Conservation (phyloP, 768 basidiomycete genomes). For the Calocybe cyanea region DNA sequence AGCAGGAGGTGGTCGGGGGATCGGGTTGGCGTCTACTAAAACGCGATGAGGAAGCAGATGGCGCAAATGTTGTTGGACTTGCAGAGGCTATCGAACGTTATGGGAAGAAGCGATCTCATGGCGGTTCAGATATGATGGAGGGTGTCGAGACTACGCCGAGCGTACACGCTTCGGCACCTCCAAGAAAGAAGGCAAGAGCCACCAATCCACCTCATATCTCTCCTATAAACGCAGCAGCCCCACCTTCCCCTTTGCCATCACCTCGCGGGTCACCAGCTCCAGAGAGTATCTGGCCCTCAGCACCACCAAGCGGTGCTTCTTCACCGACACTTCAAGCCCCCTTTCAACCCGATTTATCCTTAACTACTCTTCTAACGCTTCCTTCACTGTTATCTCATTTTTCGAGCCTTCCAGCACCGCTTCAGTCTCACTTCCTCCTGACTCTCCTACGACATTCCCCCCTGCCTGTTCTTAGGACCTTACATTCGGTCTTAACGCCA, state of each 20-base stretch:
- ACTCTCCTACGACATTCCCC: conserved; percentile 90
- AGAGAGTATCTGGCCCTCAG: conserved; percentile 74
- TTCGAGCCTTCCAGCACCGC: conserved; percentile 66
- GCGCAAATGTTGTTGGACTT: conserved; percentile 55
- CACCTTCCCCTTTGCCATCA: conserved; percentile 81
- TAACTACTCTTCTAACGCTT: conserved; percentile 83
- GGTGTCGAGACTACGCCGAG: conserved; percentile 41
- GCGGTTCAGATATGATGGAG: conserved; percentile 50
- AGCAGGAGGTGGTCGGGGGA: conserved; percentile 62
- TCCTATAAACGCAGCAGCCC: conserved; percentile 70
- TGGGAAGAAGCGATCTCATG: conserved; percentile 79
- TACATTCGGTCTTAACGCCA: conserved; percentile 85
- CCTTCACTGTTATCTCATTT: conserved; percentile 83
- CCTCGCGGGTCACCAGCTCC: conserved; percentile 82
- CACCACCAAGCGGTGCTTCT: conserved; percentile 74
- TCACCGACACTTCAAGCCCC: conserved; percentile 69
- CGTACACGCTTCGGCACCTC: conserved; percentile 49
- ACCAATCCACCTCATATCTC: conserved; percentile 55
- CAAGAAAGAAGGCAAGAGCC: conserved; percentile 74
- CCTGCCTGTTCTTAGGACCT: conserved; percentile 83
- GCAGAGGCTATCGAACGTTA: conserved; percentile 82
- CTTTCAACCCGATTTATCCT: conserved; percentile 74
- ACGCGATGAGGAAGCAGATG: conserved; percentile 54
- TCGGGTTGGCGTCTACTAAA: conserved; percentile 75
- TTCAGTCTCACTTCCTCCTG: conserved; percentile 93